Evolutionary conservation across 805 yeast genomes (phyloP), one percentile per base, ranked within the genome.

Genomic region (Wickerhamomyces alni): DNA sequence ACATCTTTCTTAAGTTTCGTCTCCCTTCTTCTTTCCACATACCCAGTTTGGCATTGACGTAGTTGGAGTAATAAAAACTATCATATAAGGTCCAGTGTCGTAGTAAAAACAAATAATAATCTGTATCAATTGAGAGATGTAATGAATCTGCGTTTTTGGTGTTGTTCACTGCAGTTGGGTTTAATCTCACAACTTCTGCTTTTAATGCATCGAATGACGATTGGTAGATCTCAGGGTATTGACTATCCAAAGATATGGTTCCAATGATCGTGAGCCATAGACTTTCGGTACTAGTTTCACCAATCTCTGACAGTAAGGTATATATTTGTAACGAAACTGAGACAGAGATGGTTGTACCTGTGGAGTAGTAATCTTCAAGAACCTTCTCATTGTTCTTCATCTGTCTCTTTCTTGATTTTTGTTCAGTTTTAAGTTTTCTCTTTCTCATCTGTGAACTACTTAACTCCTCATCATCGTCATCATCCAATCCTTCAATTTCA

Each of bases 41-140:
- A 41, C 79, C 79, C 41, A 93, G 65, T 57, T 88, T 86, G 11
- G 98, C 84, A 53, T 89, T 87, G 26, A 91, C 88, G 54, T 82
- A 91, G 44, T 87, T 81, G n/a, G 96, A 87, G 57, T 89, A 93
- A 54, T 78, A 76, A 61, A 94, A 87, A 45, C 96, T 74, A 48
- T 91, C 94, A 62, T 93, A 91, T 15, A 93, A 65, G 10, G 95
- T 83, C 87, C 98, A 89, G 59, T 91, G 97, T 35, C 97, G 79
- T 34, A 93, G 67, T 30, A 94, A 63, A 55, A 89, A 93, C 33
- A 93, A 65, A 43, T 87, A 79, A 60, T 85, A 93, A 60, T 94
- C 99, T 19, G 81, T 75, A 52, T 87, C 96, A 15, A 87, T 66
- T 18, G 72, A 70, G 21, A 93, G 62, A 2, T 74, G 56, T 8